phyloP scores from a whole-genome alignment of 2,329 filamentous ascomycete species.

The Pyrenochaeta sp. region DNA sequence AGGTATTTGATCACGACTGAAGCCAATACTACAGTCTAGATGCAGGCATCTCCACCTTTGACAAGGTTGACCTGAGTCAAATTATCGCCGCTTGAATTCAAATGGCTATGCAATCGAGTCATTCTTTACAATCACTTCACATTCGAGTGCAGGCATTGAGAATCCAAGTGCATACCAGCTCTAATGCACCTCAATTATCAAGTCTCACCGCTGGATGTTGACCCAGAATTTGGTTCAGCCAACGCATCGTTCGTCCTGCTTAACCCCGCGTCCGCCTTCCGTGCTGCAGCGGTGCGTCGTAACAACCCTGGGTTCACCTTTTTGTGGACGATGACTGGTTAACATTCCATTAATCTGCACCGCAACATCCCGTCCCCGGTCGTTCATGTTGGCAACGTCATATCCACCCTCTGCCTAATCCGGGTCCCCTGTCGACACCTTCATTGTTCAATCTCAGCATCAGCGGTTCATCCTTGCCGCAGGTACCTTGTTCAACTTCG shows the following conservation, averaged over 20 bases:
- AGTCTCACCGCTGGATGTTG: background rate
- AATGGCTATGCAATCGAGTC: too few species aligned
- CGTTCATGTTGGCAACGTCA: background rate
- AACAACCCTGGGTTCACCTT: too few species aligned
- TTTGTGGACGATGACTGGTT: background rate
- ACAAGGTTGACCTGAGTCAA: too few species aligned
- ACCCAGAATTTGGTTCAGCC: background rate
- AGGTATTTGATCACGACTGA: background rate
- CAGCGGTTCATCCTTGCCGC: too few species aligned
- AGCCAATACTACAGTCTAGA: background rate
- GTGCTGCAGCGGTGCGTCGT: background rate
- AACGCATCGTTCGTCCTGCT: background rate
- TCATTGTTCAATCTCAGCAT: background rate
- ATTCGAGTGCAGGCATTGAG: too few species aligned
- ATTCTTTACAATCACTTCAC: too few species aligned
- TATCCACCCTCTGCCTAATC: background rate
- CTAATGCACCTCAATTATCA: background rate
- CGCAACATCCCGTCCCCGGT: background rate
- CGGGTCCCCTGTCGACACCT: background rate
- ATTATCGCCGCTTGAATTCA: too few species aligned
- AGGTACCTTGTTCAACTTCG: too few species aligned
- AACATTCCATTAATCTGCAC: background rate
- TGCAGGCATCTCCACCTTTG: background rate
- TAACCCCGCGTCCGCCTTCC: background rate
- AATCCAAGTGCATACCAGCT: background rate